A percentile compares a stretch with the other conserved stretches of the same genome.
phyloP scores from a whole-genome alignment of 768 basidiomycete species.

The Phylloporus arenicola region DNA sequence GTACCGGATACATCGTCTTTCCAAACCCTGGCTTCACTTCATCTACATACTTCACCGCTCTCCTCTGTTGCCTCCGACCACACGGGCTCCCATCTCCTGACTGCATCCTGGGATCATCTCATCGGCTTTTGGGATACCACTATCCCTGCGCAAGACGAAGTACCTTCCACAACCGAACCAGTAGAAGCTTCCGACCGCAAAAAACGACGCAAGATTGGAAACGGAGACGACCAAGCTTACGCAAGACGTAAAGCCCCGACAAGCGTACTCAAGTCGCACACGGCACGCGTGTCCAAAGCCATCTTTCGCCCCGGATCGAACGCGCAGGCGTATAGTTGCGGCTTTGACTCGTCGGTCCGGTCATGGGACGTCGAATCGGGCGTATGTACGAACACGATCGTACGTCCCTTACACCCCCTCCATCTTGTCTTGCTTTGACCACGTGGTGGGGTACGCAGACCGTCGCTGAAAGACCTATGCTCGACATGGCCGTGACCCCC shows the following conservation, averaged over 20 bases:
- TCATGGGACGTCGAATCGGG: slow-evolving; percentile 83
- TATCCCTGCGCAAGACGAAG: slow-evolving; percentile 60
- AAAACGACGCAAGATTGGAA: slow-evolving; percentile 55
- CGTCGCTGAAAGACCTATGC: slow-evolving; percentile 69
- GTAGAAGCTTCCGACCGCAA: slow-evolving; percentile 33
- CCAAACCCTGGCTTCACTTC: slow-evolving; percentile 56
- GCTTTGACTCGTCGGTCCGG: slow-evolving; percentile 87
- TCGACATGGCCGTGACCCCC: slow-evolving; percentile 49
- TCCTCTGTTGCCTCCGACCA: slow-evolving; percentile 59
- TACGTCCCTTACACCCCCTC: slow-evolving; percentile 23
- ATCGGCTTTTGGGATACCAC: slow-evolving; percentile 76
- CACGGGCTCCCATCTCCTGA: slow-evolving; percentile 62
- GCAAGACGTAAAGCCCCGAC: slow-evolving; percentile 63
- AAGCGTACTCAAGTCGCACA: slow-evolving; percentile 77
- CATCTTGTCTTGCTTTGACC: not conserved
- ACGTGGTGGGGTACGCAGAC: slow-evolving; percentile 36
- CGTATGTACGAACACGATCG: slow-evolving; percentile 64
- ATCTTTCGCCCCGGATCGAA: slow-evolving; percentile 44
- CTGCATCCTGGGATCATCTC: slow-evolving; percentile 82
- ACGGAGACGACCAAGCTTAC: slow-evolving; percentile 25
- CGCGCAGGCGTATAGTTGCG: slow-evolving; percentile 62
- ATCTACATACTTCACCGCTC: slow-evolving; percentile 78
- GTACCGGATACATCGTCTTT: slow-evolving; percentile 17
- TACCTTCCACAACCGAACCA: slow-evolving; percentile 24
- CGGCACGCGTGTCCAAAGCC: slow-evolving; percentile 71